These are phyloP conservation scores for Phytophthora aleatoria DNA, from an alignment of 352 stramenopile genomes.

Conservation along the genomic window DNA sequence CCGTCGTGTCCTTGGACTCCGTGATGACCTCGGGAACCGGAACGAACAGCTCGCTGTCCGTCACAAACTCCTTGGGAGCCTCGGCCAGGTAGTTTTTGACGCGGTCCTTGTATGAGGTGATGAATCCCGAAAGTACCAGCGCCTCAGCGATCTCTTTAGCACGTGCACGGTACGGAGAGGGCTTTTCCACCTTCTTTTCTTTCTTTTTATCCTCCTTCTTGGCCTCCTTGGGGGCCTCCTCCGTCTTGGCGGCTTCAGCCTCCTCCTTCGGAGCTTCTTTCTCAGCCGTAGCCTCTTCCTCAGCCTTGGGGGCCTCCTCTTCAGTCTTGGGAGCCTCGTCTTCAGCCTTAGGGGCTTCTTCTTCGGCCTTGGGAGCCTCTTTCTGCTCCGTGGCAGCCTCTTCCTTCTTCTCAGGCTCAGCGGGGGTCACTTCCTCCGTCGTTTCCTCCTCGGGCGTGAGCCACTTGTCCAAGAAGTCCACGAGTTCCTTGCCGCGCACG, in stretches of 20 bases:
- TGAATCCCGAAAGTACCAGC: constrained; percentile 40
- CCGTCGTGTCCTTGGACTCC: constrained; percentile 36
- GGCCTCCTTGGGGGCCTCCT: constrained; percentile 14
- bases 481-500: constrained; percentile 48
- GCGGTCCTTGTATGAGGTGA: constrained; percentile 50
- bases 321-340: constrained; percentile 9
- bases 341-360: constrained; percentile 16
- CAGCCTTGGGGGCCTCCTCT: constrained; percentile 20
- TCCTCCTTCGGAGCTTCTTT: constrained; percentile 25
- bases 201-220: constrained; percentile 39
- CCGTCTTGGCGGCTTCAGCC: background rate
- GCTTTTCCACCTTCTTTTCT: constrained; percentile 35
- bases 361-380: constrained; percentile 16
- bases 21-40: constrained; percentile 42
- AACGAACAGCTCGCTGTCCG: constrained; percentile 55
- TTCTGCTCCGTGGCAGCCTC: constrained; percentile 15
- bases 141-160: constrained; percentile 48
- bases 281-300: constrained; percentile 10
- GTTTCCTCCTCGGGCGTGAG: constrained; percentile 36
- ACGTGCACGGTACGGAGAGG: constrained; percentile 34
- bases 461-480: constrained; percentile 53
- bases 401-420: constrained; percentile 25
- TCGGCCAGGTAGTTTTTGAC: constrained; percentile 49
- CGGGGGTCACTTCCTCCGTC: constrained; percentile 17
- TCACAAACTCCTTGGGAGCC: constrained; percentile 43